phyloP scores from a whole-genome alignment of 441 rosid species.

The Pelargonium cotyledonis region DNA sequence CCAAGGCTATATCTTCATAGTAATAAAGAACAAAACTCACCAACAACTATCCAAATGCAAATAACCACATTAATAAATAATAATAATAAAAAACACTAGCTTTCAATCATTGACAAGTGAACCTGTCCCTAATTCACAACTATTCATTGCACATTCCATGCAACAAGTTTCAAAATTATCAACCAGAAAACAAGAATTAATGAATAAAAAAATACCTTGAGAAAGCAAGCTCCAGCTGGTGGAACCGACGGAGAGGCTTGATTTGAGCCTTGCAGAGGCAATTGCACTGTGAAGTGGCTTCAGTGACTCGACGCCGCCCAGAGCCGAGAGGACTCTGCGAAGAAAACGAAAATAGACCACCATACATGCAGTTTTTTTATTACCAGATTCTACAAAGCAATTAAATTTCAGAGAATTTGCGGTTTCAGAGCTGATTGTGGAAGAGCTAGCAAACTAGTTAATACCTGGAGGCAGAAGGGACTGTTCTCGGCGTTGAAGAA shows the following conservation, averaged over 20 bases:
- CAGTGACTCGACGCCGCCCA: conserved; percentile 67
- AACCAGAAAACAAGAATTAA: background rate
- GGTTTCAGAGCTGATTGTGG: too few species aligned
- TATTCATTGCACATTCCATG: background rate
- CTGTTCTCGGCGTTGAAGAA: conserved; percentile 36
- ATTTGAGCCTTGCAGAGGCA: conserved; percentile 76
- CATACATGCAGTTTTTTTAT: background rate
- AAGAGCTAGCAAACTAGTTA: background rate
- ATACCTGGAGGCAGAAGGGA: conserved; percentile 53
- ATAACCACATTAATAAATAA: background rate
- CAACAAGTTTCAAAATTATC: background rate
- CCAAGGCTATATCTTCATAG: background rate
- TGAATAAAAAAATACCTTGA: conserved; percentile 39
- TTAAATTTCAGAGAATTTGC: background rate
- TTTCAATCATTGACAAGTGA: background rate
- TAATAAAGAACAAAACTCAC: background rate
- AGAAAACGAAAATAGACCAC: background rate
- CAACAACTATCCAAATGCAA: background rate
- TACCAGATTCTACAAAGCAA: background rate
- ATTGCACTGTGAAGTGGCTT: conserved; percentile 73
- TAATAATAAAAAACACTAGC: background rate
- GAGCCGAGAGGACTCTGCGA: conserved; percentile 45
- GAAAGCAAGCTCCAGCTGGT: conserved; percentile 94
- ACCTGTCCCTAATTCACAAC: background rate
- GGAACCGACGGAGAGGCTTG: conserved; percentile 72